Evolutionary conservation across 768 basidiomycete genomes (phyloP), one percentile per base, ranked within the genome.

Genomic region (Lactifluus volemus): DNA sequence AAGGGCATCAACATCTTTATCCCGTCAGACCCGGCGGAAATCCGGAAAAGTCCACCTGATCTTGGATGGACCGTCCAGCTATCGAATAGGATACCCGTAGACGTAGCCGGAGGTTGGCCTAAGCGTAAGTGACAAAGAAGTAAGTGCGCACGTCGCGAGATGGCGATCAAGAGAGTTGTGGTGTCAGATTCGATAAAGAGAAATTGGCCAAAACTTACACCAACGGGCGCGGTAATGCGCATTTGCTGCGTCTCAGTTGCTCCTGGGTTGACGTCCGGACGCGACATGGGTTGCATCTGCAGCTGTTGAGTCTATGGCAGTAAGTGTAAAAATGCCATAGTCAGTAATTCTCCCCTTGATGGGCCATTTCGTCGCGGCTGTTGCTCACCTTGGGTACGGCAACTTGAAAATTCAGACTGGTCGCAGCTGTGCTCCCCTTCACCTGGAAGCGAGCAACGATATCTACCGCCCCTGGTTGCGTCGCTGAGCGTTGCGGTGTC

Each of bases 221-320:
- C 94, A 8, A 80, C 79, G 3, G 92, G 93, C 11, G 93, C 92
- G 32, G 90, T 78, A 42, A 99, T 84, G 10, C 93, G 83, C 89
- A 99, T 88, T 70, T 96, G 92, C 70, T 98, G 97, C 10, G 94
- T 96, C 72, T 98, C 96, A 15, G 83, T 81, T 9, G 84, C 75
- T 1, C 93, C 92, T 0, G 91, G 86, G 38, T 74, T 75, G 47
- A 99, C 79, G 55, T 83, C 86, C 11, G 86, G 78, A 72, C 86
- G 93, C 5, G 93, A 93, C 89, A 98, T 98, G 6, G 96, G 92
- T 59, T 93, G 79, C 96, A 99, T 99, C 72, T 98, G 95, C 58
- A 99, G 73, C 71, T 97, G 94, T 74, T 97, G 95, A 0, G 94
- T 90, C 92, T 98, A 69, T 3, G 59, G 49, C 11, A 1, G 34